Percentiles rank a stretch among this genome's conserved stretches.
Evolutionary conservation across 2,329 filamentous ascomycete species (phyloP).

Genomic region (Cladorrhinum sp.): DNA sequence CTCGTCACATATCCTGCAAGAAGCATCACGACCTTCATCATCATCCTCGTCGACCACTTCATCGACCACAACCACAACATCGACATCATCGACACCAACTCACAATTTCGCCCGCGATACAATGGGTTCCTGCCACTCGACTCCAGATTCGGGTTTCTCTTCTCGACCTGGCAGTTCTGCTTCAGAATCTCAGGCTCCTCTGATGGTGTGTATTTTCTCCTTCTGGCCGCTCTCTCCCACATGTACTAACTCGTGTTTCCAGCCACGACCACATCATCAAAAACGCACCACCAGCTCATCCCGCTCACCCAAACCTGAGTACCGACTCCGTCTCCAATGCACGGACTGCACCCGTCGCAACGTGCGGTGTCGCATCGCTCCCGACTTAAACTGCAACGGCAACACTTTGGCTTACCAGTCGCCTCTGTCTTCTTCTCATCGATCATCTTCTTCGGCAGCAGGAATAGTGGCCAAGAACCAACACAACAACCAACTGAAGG

Average conservation of each 20-base stretch:
- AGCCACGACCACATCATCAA: not conserved
- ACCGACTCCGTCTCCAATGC: not conserved
- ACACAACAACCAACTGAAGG: not conserved
- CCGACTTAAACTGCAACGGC: slow-evolving; percentile 3
- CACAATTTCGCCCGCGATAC: not conserved
- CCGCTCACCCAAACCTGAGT: slow-evolving; percentile 1
- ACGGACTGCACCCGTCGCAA: not conserved
- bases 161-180: not conserved
- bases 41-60: not conserved
- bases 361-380: not conserved
- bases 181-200: not conserved
- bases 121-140: slow-evolving; percentile 8
- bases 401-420: not conserved
- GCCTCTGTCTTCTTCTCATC: not conserved
- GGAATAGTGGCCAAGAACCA: not conserved
- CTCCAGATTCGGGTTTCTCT: no score
- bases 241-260: no score
- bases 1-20: slow-evolving; percentile 9
- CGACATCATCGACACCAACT: not conserved
- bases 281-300: not conserved
- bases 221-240: no score
- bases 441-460: not conserved
- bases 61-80: not conserved
- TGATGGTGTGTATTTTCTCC: not conserved
- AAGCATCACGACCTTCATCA: slow-evolving; percentile 6